Base-by-base conservation (phyloP, 1,284 basidiomycete species). In the Ganoderma lucidum region DNA sequence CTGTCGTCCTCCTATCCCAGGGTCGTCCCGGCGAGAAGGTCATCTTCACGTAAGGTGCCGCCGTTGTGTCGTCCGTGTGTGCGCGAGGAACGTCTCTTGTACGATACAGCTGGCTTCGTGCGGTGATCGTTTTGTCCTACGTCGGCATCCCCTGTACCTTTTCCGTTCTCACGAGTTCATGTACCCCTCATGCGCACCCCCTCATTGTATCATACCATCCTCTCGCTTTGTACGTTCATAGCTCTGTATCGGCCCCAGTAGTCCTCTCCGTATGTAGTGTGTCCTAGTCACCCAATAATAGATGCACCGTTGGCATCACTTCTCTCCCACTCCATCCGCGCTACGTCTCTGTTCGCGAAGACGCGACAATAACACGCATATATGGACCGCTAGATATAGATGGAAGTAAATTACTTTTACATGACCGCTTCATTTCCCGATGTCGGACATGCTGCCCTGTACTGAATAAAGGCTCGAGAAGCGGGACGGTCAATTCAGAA, bases 21-120 rank as follows among this genome's bases (percentile, higher is more conserved):
- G 95, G 95, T 53, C 90, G 93, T 70, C 94, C 95, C 60, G 93
- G 92, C 53, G 93, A 94, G 79, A 91, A 91, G 77, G 92, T 94
- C 62, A 86, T 86, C 44, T 93, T 94, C 76, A 90, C 89, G n/a
- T 94, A 44, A 73, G 12, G 8, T 30, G 14, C 19, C 23, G 28
- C 28, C 9, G 48, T 51, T 14, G 9, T 51, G 10, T 51, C 56
- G 15, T 39, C 17, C n/a, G 2, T 10, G 58, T 30, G 19, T 23
- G 17, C 28, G 5, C 10, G 23, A 41, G 32, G 30, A 14, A 15
- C 3, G n/a, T 69, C 28, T 30, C 2, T 32, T 56, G 68, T 65
- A 65, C 51, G 30, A 55, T 60, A 63, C 60, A 30, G 10, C 44
- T 6, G 44, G 32, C 19, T 42, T 8, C 19, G 45, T 66, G 30